Base-by-base conservation (phyloP, 2,329 filamentous ascomycete genomes). In the Paraconiothyrium sp. region DNA sequence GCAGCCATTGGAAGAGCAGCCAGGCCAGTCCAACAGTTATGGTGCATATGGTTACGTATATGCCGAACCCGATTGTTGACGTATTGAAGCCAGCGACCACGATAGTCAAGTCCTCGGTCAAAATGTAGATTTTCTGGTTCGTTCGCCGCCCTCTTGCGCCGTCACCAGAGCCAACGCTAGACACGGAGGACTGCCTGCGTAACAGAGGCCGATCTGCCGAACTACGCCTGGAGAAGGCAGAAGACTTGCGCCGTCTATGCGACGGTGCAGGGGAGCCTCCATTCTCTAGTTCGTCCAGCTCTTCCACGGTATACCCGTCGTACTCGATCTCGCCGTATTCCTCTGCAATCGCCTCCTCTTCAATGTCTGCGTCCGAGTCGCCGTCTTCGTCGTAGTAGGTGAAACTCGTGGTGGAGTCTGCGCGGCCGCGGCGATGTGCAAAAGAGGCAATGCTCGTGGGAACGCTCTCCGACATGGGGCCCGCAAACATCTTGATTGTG, bases 361-460 rank as follows among this genome's bases (percentile, higher is more conserved):
- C 74, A 0, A 66, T 51, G 1, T 67, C 76, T 13, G 71, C 70
- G 24, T 71, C 68, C 1, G 72, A 75, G 57, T 92, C 89, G 64
- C 92, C 88, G 62, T 92, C 90, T 59, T 89, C 87, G 59, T 88
- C 85, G 74, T 95, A 96, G 79, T 93, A 97, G 1, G 93, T 89
- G 78, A 97, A 98, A 79, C 93, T 97, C 32, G 94, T 89, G 6
- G 86, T 93, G 14, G 94, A 98, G 73, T 94, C 92, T 68, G 92
- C 89, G 71, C 94, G 89, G 41, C 85, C 84, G 62, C 93, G 88
- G 62, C 93, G 92, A 78, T 97, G 94, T 51, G 89, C 90, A 76
- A 99, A 99, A 35, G 93, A 91, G n/a, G 93, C 93, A 39, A 94
- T 86, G 75, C 94, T 97, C 11, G 92, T 95, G 1, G 95, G 95